Evolutionary conservation across 2,329 filamentous ascomycete species (phyloP).

Genomic region (Apiospora marii): DNA sequence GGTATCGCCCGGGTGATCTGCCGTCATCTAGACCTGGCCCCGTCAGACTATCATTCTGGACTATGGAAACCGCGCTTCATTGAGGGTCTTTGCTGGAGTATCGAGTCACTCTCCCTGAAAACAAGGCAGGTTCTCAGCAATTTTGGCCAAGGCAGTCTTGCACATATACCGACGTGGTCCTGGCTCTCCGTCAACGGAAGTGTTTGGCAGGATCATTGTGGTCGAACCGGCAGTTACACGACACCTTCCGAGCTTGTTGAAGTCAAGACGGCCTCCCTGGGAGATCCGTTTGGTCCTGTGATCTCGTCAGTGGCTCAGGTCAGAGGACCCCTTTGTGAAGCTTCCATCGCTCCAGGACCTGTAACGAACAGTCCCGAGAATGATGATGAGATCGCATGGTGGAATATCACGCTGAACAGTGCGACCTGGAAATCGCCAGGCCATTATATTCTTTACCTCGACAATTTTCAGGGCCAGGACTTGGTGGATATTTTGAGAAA

Average conservation of each 20-base stretch:
- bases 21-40: not conserved
- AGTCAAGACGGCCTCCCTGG: not conserved
- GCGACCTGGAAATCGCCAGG: not conserved
- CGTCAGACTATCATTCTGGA: not conserved
- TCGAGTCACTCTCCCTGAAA: not conserved
- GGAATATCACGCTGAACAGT: not conserved
- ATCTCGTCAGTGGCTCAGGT: not conserved
- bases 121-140: not conserved
- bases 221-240: not conserved
- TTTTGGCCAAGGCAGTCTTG: not conserved
- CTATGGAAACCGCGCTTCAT: not conserved
- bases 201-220: not conserved
- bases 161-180: not conserved
- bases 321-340: not conserved
- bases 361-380: not conserved
- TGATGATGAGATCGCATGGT: not conserved
- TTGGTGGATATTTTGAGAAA: not conserved
- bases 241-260: not conserved
- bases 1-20: not conserved
- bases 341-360: not conserved
- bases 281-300: not conserved
- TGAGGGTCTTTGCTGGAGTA: not conserved
- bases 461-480: not conserved
- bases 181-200: not conserved
- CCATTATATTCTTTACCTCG: not conserved